Conservation (phyloP, 1,284 basidiomycete genomes). For the Microbotryomycetes sp. region DNA sequence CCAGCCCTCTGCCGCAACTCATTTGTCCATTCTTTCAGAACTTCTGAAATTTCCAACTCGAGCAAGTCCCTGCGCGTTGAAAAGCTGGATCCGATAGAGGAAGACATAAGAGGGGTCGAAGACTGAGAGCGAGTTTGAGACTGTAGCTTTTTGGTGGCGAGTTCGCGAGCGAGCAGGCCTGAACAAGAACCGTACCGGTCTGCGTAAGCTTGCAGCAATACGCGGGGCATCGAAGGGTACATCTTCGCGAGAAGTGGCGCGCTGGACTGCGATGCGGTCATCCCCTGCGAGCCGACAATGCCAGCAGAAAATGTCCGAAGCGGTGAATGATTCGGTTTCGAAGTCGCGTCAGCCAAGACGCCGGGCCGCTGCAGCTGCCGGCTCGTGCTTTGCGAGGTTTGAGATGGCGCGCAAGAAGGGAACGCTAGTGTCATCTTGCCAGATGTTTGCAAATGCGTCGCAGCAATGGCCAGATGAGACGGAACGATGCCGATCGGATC, state of each 20-base stretch:
- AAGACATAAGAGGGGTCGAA: background rate
- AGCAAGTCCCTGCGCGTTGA: background rate
- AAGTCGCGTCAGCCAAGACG: background rate
- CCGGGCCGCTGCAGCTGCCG: background rate
- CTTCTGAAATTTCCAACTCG: background rate
- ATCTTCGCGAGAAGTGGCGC: background rate
- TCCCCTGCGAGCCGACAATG: too few species aligned
- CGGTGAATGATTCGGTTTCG: background rate
- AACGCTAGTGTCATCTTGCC: constrained; percentile 4
- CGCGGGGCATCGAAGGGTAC: background rate
- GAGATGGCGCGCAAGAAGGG: background rate
- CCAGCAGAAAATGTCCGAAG: background rate
- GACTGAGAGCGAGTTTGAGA: background rate
- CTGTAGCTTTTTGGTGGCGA: background rate
- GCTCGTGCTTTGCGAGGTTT: background rate
- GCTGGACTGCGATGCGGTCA: background rate
- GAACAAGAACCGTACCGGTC: constrained; percentile 1
- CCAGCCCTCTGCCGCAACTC: constrained; percentile 12
- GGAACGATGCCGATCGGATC: constrained; percentile 11
- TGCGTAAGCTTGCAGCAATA: constrained; percentile 7
- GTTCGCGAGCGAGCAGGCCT: constrained; percentile 1
- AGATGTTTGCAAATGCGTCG: constrained; percentile 1
- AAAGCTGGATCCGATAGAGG: background rate
- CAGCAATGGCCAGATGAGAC: constrained; percentile 5
- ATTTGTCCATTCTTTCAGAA: background rate